Base-by-base conservation (phyloP, 2,329 filamentous ascomycete genomes). In the Ascosphaera apis region DNA sequence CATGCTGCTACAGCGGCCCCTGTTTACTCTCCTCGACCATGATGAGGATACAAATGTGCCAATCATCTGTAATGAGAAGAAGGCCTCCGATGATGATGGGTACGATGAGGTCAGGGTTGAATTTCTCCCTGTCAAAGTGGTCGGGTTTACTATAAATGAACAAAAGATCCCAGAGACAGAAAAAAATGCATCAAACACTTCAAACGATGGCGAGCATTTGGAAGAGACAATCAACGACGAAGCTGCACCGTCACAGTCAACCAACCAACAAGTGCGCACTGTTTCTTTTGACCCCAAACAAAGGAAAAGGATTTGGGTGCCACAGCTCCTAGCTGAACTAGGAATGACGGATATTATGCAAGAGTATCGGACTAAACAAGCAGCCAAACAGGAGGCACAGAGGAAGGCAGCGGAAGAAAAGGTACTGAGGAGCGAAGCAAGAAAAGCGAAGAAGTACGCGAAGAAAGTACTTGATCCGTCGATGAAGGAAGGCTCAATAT, bases 71-170 rank as follows among this genome's bases (percentile, higher is more conserved):
- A 72, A 66, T 3, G 68, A 66, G 34, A 65, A 86, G 39, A 61
- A 61, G 4, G 83, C 91, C 52, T 66, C 70, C 31, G 74, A 69
- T 36, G 84, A 76, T 0, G 86, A 91, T 48, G 71, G 66, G 1
- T 70, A 72, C 3, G 65, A 72, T 1, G 86, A 95, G 50, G 53
- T 93, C 7, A 74, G 86, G 4, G 56, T 95, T 15, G 72, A 78
- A 1, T 91, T 78, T 48, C 61, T 75, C 3, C 88, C 88, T 0
- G 63, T 71, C 2, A 67, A 78, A 19, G 65, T 93, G 12, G 80
- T 92, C 2, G 72, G 72, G 0, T 65, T 95, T 28, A 72, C 91
- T 47, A 57, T 93, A 16, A 67, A 71, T 8, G 62, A 65, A 0
- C 84, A 93, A 49, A 36, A 17, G 21, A 38, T 28, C 3, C 33